Conservation (phyloP, 345 rosid species). For the Lagerstroemia speciosa region DNA sequence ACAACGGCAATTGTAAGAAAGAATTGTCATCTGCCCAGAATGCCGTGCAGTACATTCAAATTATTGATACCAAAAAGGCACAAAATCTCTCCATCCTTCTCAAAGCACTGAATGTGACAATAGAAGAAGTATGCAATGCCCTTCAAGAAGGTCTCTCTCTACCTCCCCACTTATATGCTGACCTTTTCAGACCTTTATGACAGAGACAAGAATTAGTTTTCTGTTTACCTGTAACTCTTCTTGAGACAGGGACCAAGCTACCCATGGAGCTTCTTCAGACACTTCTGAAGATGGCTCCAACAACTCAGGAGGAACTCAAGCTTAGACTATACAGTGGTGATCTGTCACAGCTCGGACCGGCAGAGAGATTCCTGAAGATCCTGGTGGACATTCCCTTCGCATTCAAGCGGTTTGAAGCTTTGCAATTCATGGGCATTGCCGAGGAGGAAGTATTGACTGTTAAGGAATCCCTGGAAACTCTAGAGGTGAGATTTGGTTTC, state of each 20-base stretch:
- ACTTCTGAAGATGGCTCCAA: slow-evolving; percentile 72
- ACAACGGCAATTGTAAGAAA: slow-evolving; percentile 30
- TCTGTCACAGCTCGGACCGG: slow-evolving; percentile 59
- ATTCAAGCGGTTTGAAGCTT: slow-evolving; percentile 65
- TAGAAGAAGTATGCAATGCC: slow-evolving; percentile 67
- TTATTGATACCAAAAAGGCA: slow-evolving; percentile 77
- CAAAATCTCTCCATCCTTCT: slow-evolving; percentile 91
- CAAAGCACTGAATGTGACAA: slow-evolving; percentile 76
- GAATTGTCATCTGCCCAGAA: slow-evolving; percentile 33
- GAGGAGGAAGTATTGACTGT: slow-evolving; percentile 62
- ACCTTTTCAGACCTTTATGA: not conserved
- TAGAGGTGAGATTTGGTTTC: slow-evolving; percentile 46
- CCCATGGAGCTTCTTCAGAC: slow-evolving; percentile 79
- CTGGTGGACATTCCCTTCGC: slow-evolving; percentile 75
- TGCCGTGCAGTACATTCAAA: slow-evolving; percentile 52
- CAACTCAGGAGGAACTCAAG: slow-evolving; percentile 80
- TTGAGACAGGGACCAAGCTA: slow-evolving; percentile 62
- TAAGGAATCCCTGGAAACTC: slow-evolving; percentile 62
- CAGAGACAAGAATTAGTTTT: not conserved
- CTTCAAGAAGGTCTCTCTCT: slow-evolving; percentile 53
- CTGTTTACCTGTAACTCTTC: not conserved
- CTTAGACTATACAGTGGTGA: slow-evolving; percentile 77
- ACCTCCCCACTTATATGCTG: not conserved
- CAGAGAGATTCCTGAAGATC: slow-evolving; percentile 77
- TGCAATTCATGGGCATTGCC: slow-evolving; percentile 61